These are phyloP conservation scores for Coelastrella sp. DNA, from an alignment of 139 green algal genomes.

Conservation along the genomic window DNA sequence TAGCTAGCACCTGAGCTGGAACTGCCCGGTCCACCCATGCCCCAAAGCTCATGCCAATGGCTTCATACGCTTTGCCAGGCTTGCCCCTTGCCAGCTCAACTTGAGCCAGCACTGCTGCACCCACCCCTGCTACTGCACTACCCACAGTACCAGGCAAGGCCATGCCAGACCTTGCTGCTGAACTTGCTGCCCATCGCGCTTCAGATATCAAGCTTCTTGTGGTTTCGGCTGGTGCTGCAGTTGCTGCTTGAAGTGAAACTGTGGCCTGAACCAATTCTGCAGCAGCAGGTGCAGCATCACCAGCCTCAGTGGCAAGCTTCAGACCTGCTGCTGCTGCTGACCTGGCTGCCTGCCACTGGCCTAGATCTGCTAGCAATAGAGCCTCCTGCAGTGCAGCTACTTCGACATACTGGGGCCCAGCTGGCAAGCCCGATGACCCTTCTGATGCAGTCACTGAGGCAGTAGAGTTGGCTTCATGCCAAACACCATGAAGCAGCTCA, in stretches of 20 bases:
- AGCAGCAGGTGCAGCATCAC: slow-evolving; percentile 14
- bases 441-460: neutral
- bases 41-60: slow-evolving; percentile 6
- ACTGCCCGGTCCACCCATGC: slow-evolving; percentile 24
- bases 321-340: slow-evolving; percentile 33
- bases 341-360: neutral
- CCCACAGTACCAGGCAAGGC: slow-evolving; percentile 31
- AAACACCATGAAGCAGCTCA: slow-evolving; percentile 21
- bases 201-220: slow-evolving; percentile 28
- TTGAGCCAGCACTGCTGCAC: slow-evolving; percentile 42
- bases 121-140: slow-evolving; percentile 22
- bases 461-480: neutral
- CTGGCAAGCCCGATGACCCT: neutral
- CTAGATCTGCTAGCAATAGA: slow-evolving; percentile 30
- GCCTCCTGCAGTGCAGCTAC: slow-evolving; percentile 30
- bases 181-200: slow-evolving; percentile 11
- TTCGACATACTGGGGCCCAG: neutral
- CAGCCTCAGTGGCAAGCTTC: slow-evolving; percentile 17
- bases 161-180: slow-evolving; percentile 33
- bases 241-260: slow-evolving; percentile 24
- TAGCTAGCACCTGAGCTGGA: slow-evolving; percentile 34
- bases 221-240: neutral
- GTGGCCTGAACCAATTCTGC: slow-evolving; percentile 27
- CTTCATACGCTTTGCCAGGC: slow-evolving; percentile 25
- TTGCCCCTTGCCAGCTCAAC: slow-evolving; percentile 32